Conservation (phyloP, 805 yeast genomes). For the Grigorovia yakushimaensis region DNA sequence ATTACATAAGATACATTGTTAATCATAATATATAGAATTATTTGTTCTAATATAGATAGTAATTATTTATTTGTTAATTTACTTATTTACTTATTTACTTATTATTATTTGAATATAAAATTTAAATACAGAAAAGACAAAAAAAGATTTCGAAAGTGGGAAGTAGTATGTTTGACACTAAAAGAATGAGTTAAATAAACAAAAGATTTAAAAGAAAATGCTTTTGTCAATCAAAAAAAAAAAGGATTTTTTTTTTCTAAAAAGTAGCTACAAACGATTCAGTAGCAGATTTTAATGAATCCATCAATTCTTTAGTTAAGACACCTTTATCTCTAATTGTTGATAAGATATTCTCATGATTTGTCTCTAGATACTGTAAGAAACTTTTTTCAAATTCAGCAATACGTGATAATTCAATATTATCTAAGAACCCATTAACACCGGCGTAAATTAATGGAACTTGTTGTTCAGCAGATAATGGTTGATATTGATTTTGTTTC, state of each 20-base stretch:
- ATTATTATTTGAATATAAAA: background rate
- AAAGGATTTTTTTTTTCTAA: constrained; percentile 30
- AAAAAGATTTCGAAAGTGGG: background rate
- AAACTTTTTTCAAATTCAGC: constrained; percentile 87
- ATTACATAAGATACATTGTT: no score
- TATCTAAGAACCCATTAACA: constrained; percentile 98
- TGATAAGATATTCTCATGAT: constrained; percentile 73
- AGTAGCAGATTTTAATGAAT: constrained; percentile 80
- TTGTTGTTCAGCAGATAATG: constrained; percentile 97
- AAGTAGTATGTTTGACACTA: no score
- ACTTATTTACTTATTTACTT: background rate
- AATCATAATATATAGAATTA: no score
- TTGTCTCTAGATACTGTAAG: constrained; percentile 85
- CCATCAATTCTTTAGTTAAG: constrained; percentile 79
- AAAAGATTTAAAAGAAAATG: no score
- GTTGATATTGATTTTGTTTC: constrained; percentile 95
- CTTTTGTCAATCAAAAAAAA: no score
- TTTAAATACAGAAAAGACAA: background rate
- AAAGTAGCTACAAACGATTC: constrained; percentile 89
- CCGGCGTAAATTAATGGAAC: constrained; percentile 98
- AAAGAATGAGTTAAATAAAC: no score
- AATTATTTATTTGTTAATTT: no score
- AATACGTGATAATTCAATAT: constrained; percentile 72
- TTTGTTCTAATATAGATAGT: background rate
- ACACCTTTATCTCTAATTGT: constrained; percentile 86